Base-by-base conservation (phyloP, 2,329 filamentous ascomycete species). In the Ascochyta lentis region DNA sequence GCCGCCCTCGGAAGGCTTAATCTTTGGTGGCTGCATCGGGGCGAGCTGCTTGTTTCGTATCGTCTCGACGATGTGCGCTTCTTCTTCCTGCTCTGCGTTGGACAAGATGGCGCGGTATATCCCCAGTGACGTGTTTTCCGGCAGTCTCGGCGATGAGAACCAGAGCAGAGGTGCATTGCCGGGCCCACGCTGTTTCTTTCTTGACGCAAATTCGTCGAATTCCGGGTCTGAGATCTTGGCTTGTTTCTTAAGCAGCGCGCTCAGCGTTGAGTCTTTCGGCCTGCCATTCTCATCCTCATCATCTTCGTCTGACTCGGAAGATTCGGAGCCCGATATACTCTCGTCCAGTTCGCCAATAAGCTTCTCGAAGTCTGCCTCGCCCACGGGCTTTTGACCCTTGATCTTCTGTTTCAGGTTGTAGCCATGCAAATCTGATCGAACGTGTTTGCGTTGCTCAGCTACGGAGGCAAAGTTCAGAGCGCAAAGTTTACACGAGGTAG, bases 381-480 rank as follows among this genome's bases (percentile, higher is more conserved):
- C 85, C 1, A 97, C 89, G 0, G 90, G 77, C 9, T 83, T 83
- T 54, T 83, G 82, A 0, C 91, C 91, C 42, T 91, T 87, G 53
- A 96, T 79, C 79, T 91, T 96, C 72, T 94, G 90, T 77, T 96
- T 98, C 58, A 98, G 78, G 73, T 99, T 99, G 78, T 97, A 99
- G 62, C 89, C 85, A 75, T 99, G 95, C 44, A 96, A 82, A 70
- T 99, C 95, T 9, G 94, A 96, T 67, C 91, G 90, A 54, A 91
- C 87, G 76, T 99, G 95, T 56, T 86, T 84, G 58, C 91, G 86
- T 72, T 98, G 94, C 59, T 98, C 94, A 58, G 87, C 82, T 7
- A 96, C 83, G 9, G 83, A 88, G 29, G 82, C 70, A 67, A 96
- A 96, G 5, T 83, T 80, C 34, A 92, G 82, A 35, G 83, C 81